Conservation (phyloP, 1,284 basidiomycete species). For the Gomphus sp. region DNA sequence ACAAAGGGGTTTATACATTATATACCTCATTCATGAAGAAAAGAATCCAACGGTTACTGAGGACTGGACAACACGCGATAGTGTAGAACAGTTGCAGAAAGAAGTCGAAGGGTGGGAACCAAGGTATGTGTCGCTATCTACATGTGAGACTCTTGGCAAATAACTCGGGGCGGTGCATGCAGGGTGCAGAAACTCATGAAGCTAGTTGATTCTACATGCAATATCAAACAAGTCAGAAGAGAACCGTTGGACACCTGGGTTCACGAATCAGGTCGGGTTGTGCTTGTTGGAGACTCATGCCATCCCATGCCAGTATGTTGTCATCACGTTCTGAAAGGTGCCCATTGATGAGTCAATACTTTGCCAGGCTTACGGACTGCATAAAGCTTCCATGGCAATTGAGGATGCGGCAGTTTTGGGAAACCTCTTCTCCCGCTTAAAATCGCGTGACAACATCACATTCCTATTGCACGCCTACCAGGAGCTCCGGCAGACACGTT, state of each 20-base stretch:
- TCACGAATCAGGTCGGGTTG: slow-evolving; percentile 30
- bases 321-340: neutral
- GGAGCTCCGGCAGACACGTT: slow-evolving; percentile 35
- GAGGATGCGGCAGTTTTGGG: slow-evolving; percentile 52
- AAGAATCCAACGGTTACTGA: slow-evolving; percentile 8
- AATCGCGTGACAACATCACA: slow-evolving; percentile 37
- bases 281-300: slow-evolving; percentile 40
- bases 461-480: slow-evolving; percentile 43
- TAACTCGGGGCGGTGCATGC: neutral
- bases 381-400: slow-evolving; percentile 37
- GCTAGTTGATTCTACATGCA: slow-evolving; percentile 9
- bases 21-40: slow-evolving; percentile 11
- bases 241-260: slow-evolving; percentile 42
- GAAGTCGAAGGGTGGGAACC: slow-evolving; percentile 14
- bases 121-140: slow-evolving; percentile 4
- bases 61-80: slow-evolving; percentile 9
- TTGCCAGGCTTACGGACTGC: slow-evolving; percentile 40
- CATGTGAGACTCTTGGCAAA: neutral
- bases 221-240: slow-evolving; percentile 10
- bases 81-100: slow-evolving; percentile 10
- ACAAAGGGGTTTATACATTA: slow-evolving; percentile 7
- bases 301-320: slow-evolving; percentile 31
- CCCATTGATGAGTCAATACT: neutral
- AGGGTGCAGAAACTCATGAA: slow-evolving; percentile 13
- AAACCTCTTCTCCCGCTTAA: slow-evolving; percentile 46